Evolutionary conservation across 1,284 basidiomycete genomes (phyloP), one percentile per base, ranked within the genome.

Genomic region (Apiotrichum mycotoxinovorans): DNA sequence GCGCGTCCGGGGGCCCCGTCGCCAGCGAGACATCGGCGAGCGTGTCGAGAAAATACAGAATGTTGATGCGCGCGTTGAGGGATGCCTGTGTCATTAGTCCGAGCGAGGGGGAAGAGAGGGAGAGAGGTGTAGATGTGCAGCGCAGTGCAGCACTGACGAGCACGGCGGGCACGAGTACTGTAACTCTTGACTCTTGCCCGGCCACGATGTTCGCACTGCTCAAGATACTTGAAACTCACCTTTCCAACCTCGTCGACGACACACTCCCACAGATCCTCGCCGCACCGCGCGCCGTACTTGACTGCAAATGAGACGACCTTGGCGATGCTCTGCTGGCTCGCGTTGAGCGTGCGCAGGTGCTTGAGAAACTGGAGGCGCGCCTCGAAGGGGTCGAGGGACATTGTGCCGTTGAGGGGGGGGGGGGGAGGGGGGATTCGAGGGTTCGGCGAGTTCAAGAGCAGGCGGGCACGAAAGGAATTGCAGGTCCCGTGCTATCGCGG

Each of bases 221-320:
- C n/a, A n/a, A n/a, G n/a, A n/a, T n/a, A n/a, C n/a, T n/a, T n/a
- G n/a, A n/a, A 25, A 62, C 76, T 35, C 54, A 86, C 89, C 83
- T 90, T 92, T 71, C 85, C 85, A 64, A 87, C 90, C 79, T 95
- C 89, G 70, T 95, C 91, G 22, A 92, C 78, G 48, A 96, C 84
- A 69, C 92, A 96, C 64, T 94, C 91, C 93, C 93, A 97, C 4
- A 98, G 78, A 72, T 96, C 92, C 65, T 95, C 89, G 12, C 89
- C 88, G 58, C 88, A 92, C 51, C 83, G 80, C 1, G 85, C 78
- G 54, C 87, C 91, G 72, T 90, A 86, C 72, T 91, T 92, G 60
- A 95, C 80, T 2, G 91, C 89, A 70, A 87, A 95, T 2, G 83
- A 81, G 26, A 95, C 90, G 33, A 91, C 87, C 73, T 89, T 92